These are phyloP conservation scores for Elaeis oleifera DNA, from an alignment of 202 grass and related monocot genomes.

Conservation along the genomic window DNA sequence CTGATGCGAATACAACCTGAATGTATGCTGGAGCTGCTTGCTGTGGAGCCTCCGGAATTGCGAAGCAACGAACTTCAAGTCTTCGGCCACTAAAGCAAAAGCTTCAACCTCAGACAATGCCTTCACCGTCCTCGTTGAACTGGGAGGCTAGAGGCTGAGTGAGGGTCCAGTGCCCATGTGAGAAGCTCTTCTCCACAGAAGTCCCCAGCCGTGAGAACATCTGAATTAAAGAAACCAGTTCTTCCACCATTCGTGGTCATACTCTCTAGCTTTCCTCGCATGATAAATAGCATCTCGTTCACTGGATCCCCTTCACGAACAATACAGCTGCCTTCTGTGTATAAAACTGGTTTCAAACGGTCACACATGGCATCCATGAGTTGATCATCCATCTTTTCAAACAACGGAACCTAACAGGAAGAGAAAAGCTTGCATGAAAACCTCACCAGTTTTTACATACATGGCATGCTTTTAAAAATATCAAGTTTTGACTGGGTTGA, in stretches of 20 bases:
- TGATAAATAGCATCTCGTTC: conserved; percentile 1
- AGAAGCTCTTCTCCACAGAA: conserved; percentile 6
- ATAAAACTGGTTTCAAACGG: conserved; percentile 2
- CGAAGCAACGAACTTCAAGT: neutral
- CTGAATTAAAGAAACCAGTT: conserved; percentile 4
- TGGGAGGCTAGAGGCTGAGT: conserved; percentile 1
- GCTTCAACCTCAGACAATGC: neutral
- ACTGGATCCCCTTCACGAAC: neutral
- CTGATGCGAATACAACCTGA: neutral
- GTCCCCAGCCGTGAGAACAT: neutral
- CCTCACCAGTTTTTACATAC: too few species aligned
- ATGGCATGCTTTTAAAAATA: too few species aligned
- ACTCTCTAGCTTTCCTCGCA: conserved; percentile 1
- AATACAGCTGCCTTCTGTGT: neutral
- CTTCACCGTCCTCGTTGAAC: neutral
- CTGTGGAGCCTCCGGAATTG: conserved; percentile 6
- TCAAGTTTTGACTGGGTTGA: too few species aligned
- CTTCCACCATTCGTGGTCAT: neutral
- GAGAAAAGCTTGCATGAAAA: too few species aligned
- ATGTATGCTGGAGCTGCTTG: neutral
- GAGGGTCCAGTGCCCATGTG: conserved; percentile 2
- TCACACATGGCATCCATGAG: conserved; percentile 5
- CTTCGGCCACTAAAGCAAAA: conserved; percentile 1
- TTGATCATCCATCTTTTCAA: conserved; percentile 10
- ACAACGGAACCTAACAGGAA: neutral